Conservation (phyloP, 768 basidiomycete genomes). For the Boletus subparvulus region DNA sequence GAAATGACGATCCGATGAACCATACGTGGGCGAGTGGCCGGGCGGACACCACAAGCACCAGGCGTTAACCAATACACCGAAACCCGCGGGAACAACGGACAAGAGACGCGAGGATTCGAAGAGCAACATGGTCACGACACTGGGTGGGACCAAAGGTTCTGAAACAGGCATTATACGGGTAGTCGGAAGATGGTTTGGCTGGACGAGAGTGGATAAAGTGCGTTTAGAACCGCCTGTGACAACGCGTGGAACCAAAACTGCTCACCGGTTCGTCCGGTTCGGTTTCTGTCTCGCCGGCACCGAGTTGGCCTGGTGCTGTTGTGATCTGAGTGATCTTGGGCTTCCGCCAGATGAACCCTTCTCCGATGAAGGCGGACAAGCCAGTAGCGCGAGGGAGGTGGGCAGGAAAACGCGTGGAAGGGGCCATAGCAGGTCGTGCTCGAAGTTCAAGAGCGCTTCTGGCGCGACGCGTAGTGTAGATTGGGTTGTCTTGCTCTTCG, state of each 20-base stretch:
- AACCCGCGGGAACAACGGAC: slow-evolving; percentile 68
- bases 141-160: slow-evolving; percentile 49
- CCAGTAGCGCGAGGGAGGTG: slow-evolving; percentile 18
- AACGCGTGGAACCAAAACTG: not conserved
- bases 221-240: slow-evolving; percentile 7
- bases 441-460: slow-evolving; percentile 24
- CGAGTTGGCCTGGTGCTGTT: slow-evolving; percentile 56
- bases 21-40: slow-evolving; percentile 12
- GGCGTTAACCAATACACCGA: slow-evolving; percentile 63
- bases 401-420: slow-evolving; percentile 6
- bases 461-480: slow-evolving; percentile 23
- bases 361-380: slow-evolving; percentile 26
- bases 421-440: slow-evolving; percentile 1
- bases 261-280: slow-evolving; percentile 76
- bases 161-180: slow-evolving; percentile 57
- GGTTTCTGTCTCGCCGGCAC: slow-evolving; percentile 78
- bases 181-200: slow-evolving; percentile 70
- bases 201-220: slow-evolving; percentile 1
- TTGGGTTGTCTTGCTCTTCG: slow-evolving; percentile 3
- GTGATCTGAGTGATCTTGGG: slow-evolving; percentile 51
- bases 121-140: slow-evolving; percentile 53
- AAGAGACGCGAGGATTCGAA: slow-evolving; percentile 71
- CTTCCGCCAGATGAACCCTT: slow-evolving; percentile 32
- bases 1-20: slow-evolving; percentile 3
- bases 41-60: slow-evolving; percentile 54